These are phyloP conservation scores for Hibiscus syriacus DNA, from an alignment of 345 rosid genomes.

Conservation along the genomic window DNA sequence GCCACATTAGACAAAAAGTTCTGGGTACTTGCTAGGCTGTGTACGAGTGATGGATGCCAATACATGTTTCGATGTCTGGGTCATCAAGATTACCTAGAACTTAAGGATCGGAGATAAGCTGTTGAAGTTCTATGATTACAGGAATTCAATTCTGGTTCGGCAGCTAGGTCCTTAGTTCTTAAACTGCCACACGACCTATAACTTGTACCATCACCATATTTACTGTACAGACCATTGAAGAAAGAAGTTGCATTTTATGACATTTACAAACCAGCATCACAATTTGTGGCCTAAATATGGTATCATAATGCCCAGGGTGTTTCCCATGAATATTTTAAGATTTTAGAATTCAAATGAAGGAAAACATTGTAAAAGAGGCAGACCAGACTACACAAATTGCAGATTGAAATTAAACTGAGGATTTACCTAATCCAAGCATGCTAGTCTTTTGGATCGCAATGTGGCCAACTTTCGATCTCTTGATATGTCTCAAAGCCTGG, in stretches of 20 bases:
- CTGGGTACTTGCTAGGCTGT: too few relatives aligned
- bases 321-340: background rate
- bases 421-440: conserved; percentile 89
- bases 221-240: background rate
- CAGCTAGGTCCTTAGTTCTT: background rate
- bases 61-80: background rate
- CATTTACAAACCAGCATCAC: background rate
- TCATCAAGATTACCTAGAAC: background rate
- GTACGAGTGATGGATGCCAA: background rate
- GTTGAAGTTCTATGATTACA: background rate
- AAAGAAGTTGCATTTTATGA: background rate
- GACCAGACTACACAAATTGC: background rate
- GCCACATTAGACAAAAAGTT: too few relatives aligned
- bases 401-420: background rate
- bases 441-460: conserved; percentile 69
- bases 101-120: background rate
- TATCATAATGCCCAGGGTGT: too few relatives aligned
- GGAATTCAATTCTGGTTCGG: background rate
- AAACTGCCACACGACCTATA: background rate
- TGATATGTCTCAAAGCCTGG: conserved; percentile 46
- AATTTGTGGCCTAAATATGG: too few relatives aligned
- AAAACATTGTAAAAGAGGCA: background rate
- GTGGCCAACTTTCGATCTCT: conserved; percentile 72
- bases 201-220: background rate
- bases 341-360: background rate